phyloP scores from a whole-genome alignment of 768 basidiomycete species.

The Russula sp. region DNA sequence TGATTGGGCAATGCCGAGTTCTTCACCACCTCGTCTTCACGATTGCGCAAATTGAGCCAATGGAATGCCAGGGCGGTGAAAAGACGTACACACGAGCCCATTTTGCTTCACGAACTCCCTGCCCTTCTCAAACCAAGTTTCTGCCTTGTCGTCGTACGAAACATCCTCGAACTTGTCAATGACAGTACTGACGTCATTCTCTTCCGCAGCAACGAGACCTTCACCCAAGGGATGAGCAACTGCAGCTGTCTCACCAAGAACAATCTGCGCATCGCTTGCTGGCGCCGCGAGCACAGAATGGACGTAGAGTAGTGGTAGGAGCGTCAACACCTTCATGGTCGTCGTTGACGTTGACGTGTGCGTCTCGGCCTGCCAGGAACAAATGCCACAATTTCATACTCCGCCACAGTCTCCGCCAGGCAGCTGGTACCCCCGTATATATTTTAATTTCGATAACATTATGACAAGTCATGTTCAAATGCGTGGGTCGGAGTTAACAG shows the following conservation, averaged over 20 bases:
- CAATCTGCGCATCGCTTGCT: constrained; percentile 37
- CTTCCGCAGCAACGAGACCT: constrained; percentile 13
- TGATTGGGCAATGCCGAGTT: constrained; percentile 33
- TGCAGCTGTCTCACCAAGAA: constrained; percentile 31
- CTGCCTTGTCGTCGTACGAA: constrained; percentile 35
- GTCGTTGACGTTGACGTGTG: background rate
- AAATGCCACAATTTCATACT: background rate
- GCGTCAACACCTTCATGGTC: constrained; percentile 35
- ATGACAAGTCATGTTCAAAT: background rate
- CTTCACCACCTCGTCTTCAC: constrained; percentile 35
- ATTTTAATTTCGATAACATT: constrained; percentile 14
- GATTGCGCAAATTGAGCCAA: background rate
- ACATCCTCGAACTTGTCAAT: constrained; percentile 38
- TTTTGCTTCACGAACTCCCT: constrained; percentile 63
- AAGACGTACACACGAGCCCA: constrained; percentile 56
- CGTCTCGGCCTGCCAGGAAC: background rate
- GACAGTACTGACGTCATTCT: constrained; percentile 28
- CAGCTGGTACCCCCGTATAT: background rate
- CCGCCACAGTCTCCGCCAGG: background rate
- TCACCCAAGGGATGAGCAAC: constrained; percentile 18
- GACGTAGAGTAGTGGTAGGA: constrained; percentile 32
- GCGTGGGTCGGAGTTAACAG: background rate
- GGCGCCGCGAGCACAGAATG: constrained; percentile 33
- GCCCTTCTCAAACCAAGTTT: constrained; percentile 58
- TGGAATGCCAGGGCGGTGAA: background rate